Evolutionary conservation across 495 filamentous ascomycete genomes (phyloP).

Genomic region (Cladorrhinum samala): DNA sequence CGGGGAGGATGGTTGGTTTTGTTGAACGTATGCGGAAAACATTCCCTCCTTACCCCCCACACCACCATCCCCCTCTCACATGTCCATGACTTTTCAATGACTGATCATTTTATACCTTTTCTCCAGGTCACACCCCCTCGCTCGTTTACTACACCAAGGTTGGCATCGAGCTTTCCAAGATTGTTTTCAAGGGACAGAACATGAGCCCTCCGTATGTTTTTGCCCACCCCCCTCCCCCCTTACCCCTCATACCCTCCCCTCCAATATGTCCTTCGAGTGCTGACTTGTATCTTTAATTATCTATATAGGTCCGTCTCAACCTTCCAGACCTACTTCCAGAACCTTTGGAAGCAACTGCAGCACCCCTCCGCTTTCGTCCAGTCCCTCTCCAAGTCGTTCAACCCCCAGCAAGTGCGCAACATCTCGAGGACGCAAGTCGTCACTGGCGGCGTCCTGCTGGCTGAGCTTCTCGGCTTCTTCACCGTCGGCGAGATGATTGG

Average conservation of each 20-base stretch:
- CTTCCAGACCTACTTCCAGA: constrained; percentile 83
- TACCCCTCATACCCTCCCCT: constrained; percentile 21
- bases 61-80: no score
- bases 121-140: constrained; percentile 72
- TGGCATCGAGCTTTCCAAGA: constrained; percentile 74
- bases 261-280: no score
- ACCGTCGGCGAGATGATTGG: constrained; percentile 96
- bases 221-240: no score
- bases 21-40: constrained; percentile 60
- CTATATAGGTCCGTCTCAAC: constrained; percentile 63
- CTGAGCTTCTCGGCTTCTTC: constrained; percentile 95
- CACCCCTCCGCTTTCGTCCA: constrained; percentile 52
- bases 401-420: constrained; percentile 59
- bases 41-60: no score
- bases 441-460: constrained; percentile 65
- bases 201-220: constrained; percentile 88
- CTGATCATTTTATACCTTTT: not conserved
- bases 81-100: no score
- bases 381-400: constrained; percentile 36
- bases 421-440: constrained; percentile 61
- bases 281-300: no score
- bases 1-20: constrained; percentile 71
- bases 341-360: constrained; percentile 56
- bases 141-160: constrained; percentile 88
- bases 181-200: constrained; percentile 81